These are phyloP conservation scores for Eucalyptus cloeziana DNA, from an alignment of 345 rosid genomes.

Conservation along the genomic window DNA sequence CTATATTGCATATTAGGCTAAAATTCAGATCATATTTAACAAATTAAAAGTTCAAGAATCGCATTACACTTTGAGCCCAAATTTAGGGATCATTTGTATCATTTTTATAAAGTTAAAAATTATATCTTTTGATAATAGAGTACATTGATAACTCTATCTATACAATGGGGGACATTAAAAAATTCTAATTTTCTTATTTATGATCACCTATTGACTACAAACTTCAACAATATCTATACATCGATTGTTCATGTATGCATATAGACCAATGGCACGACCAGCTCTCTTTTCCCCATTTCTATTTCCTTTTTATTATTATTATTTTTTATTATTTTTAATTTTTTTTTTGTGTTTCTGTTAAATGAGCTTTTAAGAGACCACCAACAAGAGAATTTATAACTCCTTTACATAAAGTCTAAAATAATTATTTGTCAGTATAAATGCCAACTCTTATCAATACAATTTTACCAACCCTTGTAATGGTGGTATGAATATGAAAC, in stretches of 20 bases:
- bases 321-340: no score
- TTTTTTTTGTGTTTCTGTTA: neutral
- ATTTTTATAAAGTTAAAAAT: no score
- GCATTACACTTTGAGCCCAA: neutral
- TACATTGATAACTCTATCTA: neutral
- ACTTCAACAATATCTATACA: neutral
- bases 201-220: neutral
- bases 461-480: neutral
- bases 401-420: neutral
- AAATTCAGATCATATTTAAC: no score
- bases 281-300: neutral
- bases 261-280: neutral
- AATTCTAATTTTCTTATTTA: neutral
- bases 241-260: neutral
- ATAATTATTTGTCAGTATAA: neutral
- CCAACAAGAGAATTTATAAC: neutral
- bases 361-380: neutral
- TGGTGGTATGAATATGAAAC: neutral
- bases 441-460: neutral
- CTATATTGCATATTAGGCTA: neutral
- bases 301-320: neutral
- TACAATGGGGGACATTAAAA: neutral
- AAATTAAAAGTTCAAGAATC: no score
- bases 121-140: neutral
- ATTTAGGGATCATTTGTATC: no score